Percentiles rank a stretch among this genome's conserved stretches.
Conservation (phyloP, 75 land plant species). For the Chamaecyparis obtusa region DNA sequence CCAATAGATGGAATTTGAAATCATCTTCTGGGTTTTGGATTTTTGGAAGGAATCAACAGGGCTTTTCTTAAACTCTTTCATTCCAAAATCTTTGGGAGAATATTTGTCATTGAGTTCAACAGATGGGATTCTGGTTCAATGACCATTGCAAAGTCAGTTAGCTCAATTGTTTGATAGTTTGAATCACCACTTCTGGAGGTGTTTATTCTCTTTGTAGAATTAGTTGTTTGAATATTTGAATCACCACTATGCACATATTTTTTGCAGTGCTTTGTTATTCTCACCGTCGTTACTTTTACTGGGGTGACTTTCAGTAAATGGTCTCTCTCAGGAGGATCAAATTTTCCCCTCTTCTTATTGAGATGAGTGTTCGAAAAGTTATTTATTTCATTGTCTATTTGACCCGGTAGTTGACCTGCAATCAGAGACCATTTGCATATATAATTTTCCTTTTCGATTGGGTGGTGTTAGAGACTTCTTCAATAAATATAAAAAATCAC, state of each 20-base stretch:
- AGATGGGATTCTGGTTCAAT: neutral
- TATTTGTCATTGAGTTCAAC: too few relatives aligned
- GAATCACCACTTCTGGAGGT: neutral
- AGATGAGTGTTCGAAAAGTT: neutral
- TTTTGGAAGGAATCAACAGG: too few relatives aligned
- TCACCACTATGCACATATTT: neutral
- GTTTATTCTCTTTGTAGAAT: neutral
- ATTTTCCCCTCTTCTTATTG: neutral
- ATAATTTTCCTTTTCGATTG: too few relatives aligned
- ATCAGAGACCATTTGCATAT: neutral
- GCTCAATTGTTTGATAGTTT: too few relatives aligned
- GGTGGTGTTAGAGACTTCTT: too few relatives aligned
- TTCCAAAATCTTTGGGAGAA: too few relatives aligned
- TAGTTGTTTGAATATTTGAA: neutral
- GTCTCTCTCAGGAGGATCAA: too few relatives aligned
- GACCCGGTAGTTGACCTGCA: neutral
- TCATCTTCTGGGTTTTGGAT: too few relatives aligned
- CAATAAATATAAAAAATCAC: too few relatives aligned
- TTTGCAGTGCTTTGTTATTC: neutral
- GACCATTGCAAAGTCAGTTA: neutral
- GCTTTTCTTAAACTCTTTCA: too few relatives aligned
- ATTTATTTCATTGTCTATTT: neutral
- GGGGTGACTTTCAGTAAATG: neutral
- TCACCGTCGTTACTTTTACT: neutral
- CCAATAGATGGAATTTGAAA: too few relatives aligned